Evolutionary conservation across 2,329 filamentous ascomycete species (phyloP).

Genomic region (Exophiala spinifera): DNA sequence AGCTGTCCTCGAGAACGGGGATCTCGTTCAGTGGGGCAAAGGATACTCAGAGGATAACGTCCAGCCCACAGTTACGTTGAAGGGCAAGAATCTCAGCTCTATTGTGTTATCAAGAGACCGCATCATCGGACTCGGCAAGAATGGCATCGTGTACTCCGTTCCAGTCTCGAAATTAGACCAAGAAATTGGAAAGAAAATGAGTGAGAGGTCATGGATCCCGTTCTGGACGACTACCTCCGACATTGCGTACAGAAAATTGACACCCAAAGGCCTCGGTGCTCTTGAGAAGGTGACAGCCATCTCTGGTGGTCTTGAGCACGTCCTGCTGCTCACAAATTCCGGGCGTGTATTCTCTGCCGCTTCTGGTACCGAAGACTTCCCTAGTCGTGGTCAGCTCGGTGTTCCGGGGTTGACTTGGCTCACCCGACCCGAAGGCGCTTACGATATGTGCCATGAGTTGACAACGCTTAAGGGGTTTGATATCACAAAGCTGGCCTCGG

Average conservation of each 20-base stretch:
- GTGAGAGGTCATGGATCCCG: conserved; percentile 68
- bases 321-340: conserved; percentile 75
- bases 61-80: conserved; percentile 68
- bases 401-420: conserved; percentile 78
- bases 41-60: conserved; percentile 65
- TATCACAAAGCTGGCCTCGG: conserved; percentile 72
- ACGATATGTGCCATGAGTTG: conserved; percentile 80
- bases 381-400: conserved; percentile 80
- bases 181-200: conserved; percentile 58
- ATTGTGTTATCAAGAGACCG: conserved; percentile 77
- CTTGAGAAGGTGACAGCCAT: conserved; percentile 73
- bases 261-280: conserved; percentile 61
- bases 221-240: conserved; percentile 62
- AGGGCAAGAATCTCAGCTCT: conserved; percentile 74
- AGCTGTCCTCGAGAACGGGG: conserved; percentile 81
- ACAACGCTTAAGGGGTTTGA: conserved; percentile 66
- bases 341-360: conserved; percentile 89
- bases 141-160: conserved; percentile 79
- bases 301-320: conserved; percentile 78
- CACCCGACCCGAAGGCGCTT: conserved; percentile 71
- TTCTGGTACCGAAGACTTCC: conserved; percentile 73
- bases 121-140: conserved; percentile 71
- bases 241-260: conserved; percentile 70
- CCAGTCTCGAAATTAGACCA: conserved; percentile 75
- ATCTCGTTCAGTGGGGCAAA: conserved; percentile 87